A percentile compares a stretch with the other conserved stretches of the same genome.
These are phyloP conservation scores for Delitschia confertaspora DNA, from an alignment of 495 filamentous ascomycete genomes.

Conservation along the genomic window DNA sequence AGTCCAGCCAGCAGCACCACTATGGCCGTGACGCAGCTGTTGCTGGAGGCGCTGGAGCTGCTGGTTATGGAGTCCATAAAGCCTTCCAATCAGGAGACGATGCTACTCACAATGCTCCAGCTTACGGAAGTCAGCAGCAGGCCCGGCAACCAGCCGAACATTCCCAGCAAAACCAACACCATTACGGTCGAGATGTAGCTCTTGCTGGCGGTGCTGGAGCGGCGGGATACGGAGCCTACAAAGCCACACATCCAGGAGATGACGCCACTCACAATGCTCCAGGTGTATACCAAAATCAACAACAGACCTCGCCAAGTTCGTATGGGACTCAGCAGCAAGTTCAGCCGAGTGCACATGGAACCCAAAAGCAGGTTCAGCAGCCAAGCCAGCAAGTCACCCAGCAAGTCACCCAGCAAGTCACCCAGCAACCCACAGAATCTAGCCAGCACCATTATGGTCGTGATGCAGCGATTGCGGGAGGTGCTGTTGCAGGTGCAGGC, in stretches of 20 bases:
- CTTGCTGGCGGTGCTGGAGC: slow-evolving; percentile 21
- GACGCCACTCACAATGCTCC: too few species aligned
- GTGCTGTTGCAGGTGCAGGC: slow-evolving; percentile 17
- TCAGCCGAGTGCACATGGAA: background rate
- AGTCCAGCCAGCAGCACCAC: slow-evolving; percentile 11
- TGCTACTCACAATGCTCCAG: background rate
- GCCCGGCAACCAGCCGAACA: background rate
- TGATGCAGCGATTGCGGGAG: slow-evolving; percentile 7
- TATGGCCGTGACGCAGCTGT: slow-evolving; percentile 19
- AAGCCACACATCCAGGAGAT: too few species aligned
- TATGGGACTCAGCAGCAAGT: too few species aligned
- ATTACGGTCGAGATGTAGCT: too few species aligned
- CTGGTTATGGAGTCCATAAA: slow-evolving; percentile 11
- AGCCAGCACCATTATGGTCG: slow-evolving; percentile 11
- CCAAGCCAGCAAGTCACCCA: background rate
- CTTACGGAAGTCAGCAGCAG: background rate
- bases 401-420: background rate
- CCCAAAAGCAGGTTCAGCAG: slow-evolving; percentile 1
- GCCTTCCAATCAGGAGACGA: slow-evolving; percentile 1
- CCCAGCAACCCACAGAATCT: slow-evolving; percentile 14
- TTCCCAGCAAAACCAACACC: background rate
- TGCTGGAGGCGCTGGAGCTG: slow-evolving; percentile 14
- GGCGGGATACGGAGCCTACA: slow-evolving; percentile 8
- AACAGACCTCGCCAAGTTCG: too few species aligned
- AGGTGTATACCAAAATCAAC: too few species aligned